Conservation (phyloP, 108 stramenopile genomes). For the Pseudonitzschia delicatissima region DNA sequence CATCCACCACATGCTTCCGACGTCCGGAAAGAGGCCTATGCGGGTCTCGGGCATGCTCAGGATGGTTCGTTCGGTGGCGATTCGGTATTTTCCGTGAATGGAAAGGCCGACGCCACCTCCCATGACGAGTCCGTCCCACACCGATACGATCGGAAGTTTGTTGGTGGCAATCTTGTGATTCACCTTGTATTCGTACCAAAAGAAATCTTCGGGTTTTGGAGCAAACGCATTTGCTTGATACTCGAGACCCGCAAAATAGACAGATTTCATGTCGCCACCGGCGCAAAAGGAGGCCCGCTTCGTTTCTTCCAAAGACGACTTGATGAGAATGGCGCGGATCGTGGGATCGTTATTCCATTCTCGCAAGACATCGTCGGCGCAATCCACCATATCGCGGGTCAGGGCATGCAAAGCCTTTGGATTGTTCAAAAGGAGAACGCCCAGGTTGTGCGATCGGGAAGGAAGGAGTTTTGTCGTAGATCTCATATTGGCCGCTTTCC, state of each 20-base stretch:
- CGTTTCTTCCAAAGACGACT: conserved; percentile 39
- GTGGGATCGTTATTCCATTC: conserved; percentile 45
- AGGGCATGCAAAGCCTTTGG: conserved; percentile 61
- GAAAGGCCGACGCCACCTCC: conserved; percentile 97
- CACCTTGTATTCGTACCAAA: conserved; percentile 86
- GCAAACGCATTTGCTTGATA: neutral
- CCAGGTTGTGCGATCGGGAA: conserved; percentile 58
- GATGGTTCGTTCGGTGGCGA: conserved; percentile 90
- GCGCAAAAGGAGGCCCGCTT: conserved; percentile 85
- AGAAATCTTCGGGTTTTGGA: conserved; percentile 55
- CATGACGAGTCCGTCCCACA: conserved; percentile 99
- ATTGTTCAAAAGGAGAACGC: conserved; percentile 69
- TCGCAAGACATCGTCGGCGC: conserved; percentile 48
- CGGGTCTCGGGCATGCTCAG: conserved; percentile 98
- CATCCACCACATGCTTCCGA: conserved; percentile 90
- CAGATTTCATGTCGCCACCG: conserved; percentile 89
- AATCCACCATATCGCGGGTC: conserved; percentile 57
- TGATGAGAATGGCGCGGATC: conserved; percentile 52
- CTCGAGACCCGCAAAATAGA: conserved; percentile 32
- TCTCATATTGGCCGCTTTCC: no score
- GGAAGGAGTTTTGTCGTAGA: conserved; percentile 66
- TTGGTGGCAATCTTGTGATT: conserved; percentile 71
- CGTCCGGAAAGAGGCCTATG: conserved; percentile 98
- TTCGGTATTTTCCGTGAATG: conserved; percentile 88
- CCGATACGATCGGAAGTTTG: conserved; percentile 62